These are phyloP conservation scores for Fulvia fulva DNA, from an alignment of 2,329 filamentous ascomycete genomes.

Conservation along the genomic window DNA sequence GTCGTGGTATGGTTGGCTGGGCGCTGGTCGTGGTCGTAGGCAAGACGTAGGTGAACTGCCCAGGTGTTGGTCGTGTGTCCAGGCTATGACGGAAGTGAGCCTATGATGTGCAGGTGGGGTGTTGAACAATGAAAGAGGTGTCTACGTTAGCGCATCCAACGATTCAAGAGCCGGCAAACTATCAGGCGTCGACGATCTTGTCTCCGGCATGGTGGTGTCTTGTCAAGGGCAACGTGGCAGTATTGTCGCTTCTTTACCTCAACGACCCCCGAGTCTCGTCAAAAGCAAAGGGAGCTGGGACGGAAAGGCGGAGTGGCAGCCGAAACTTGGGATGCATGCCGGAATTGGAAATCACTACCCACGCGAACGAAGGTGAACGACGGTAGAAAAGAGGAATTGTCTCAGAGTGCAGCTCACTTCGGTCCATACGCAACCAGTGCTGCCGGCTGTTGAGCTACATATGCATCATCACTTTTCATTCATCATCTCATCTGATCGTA, in stretches of 20 bases:
- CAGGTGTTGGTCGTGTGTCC: background rate
- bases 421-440: conserved; percentile 3
- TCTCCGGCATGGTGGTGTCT: background rate
- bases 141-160: background rate
- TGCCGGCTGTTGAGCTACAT: conserved; percentile 2
- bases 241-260: background rate
- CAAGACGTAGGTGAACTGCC: background rate
- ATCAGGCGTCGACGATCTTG: conserved; percentile 1
- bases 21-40: background rate
- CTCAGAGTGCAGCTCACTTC: background rate
- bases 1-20: background rate
- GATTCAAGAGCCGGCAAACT: background rate
- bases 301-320: background rate
- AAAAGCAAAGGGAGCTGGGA: background rate
- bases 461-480: conserved; percentile 2
- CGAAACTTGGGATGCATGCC: background rate
- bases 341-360: background rate
- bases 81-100: background rate
- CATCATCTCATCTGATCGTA: conserved; percentile 5
- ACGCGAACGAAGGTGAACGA: background rate
- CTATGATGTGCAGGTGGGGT: background rate
- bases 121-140: background rate
- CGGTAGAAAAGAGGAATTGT: background rate
- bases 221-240: background rate
- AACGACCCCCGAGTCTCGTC: background rate